Conservation (phyloP, 768 basidiomycete species). For the Sporobolomyces roseus region DNA sequence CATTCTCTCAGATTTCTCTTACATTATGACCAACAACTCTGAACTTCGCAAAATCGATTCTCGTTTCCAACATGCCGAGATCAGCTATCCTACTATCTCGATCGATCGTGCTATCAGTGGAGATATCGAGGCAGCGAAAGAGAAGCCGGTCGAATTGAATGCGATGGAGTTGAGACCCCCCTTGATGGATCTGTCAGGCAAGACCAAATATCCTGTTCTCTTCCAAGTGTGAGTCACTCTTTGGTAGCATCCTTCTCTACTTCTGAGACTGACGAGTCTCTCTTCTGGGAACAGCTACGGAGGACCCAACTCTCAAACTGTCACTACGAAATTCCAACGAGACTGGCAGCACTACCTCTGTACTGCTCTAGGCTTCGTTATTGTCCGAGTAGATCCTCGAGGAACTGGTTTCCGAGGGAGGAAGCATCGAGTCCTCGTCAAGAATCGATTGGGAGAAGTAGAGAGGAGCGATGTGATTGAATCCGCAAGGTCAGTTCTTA, state of each 20-base stretch:
- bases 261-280: neutral
- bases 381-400: constrained; percentile 84
- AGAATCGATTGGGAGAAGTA: constrained; percentile 78
- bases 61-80: constrained; percentile 67
- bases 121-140: neutral
- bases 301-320: constrained; percentile 79
- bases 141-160: constrained; percentile 52
- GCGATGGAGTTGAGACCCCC: constrained; percentile 87
- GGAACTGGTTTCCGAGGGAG: constrained; percentile 92
- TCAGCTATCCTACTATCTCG: constrained; percentile 66
- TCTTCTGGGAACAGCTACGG: constrained; percentile 62
- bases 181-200: constrained; percentile 87
- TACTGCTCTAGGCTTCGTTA: constrained; percentile 72
- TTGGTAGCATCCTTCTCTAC: neutral
- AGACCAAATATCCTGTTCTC: constrained; percentile 89
- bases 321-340: constrained; percentile 59
- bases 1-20: constrained; percentile 53
- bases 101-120: constrained; percentile 58
- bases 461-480: constrained; percentile 87
- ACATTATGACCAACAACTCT: constrained; percentile 68
- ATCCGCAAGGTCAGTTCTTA: constrained; percentile 65
- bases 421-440: constrained; percentile 76
- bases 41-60: constrained; percentile 61
- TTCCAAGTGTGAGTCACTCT: constrained; percentile 64
- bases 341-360: constrained; percentile 88